These are phyloP conservation scores for Zygosaccharomyces sapae DNA, from an alignment of 1,139 yeast genomes.

Conservation along the genomic window DNA sequence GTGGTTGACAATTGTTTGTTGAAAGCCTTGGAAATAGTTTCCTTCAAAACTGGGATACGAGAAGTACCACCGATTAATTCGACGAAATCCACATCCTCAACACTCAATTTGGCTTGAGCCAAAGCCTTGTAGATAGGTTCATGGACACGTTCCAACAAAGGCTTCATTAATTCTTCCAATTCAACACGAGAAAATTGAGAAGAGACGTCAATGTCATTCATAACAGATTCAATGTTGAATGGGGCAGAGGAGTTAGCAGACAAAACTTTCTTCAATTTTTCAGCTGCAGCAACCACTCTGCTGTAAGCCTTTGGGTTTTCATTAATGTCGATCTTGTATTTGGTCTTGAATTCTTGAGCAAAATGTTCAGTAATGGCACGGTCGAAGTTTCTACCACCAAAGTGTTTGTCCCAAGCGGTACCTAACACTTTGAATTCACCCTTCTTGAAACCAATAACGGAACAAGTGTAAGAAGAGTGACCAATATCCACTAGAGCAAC, in stretches of 20 bases:
- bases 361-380: constrained; percentile 90
- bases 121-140: constrained; percentile 81
- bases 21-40: constrained; percentile 71
- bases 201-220: constrained; percentile 95
- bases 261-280: constrained; percentile 89
- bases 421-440: constrained; percentile 94
- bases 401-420: constrained; percentile 89
- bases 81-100: constrained; percentile 76
- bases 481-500: constrained; percentile 96
- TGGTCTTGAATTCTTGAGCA: constrained; percentile 83
- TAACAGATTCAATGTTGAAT: constrained; percentile 89
- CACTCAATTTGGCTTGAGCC: constrained; percentile 67
- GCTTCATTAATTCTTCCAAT: constrained; percentile 82
- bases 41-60: constrained; percentile 92
- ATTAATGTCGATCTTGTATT: constrained; percentile 89
- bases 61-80: constrained; percentile 98
- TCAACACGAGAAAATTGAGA: constrained; percentile 87
- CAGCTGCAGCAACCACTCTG: constrained; percentile 88
- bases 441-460: constrained; percentile 87
- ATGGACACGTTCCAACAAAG: constrained; percentile 70
- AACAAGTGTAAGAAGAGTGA: constrained; percentile 89
- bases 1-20: constrained; percentile 89
- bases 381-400: constrained; percentile 98
- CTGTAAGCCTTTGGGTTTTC: constrained; percentile 92
- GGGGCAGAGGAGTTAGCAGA: constrained; percentile 97